A percentile compares a stretch with the other conserved stretches of the same genome.
Evolutionary conservation across 495 filamentous ascomycete species (phyloP).

Genomic region (Lasiosphaeris hirsuta): DNA sequence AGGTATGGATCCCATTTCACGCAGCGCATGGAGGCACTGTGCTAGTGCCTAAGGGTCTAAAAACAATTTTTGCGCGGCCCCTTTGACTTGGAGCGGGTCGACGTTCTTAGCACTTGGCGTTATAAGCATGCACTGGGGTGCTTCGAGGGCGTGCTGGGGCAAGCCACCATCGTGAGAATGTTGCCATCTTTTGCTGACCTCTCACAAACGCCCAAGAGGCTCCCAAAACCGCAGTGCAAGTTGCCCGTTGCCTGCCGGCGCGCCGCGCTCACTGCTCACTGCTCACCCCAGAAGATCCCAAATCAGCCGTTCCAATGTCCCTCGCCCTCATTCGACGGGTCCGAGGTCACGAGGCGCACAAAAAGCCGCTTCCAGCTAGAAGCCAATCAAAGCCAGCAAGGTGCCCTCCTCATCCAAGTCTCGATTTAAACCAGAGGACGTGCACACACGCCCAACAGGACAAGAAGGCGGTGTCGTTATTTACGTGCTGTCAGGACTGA

Average conservation of each 20-base stretch:
- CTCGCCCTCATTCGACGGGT: slow-evolving; percentile 17
- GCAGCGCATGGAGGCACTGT: not conserved
- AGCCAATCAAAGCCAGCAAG: not conserved
- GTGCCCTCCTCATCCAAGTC: not conserved
- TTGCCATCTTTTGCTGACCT: too few relatives aligned
- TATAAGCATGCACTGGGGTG: not conserved
- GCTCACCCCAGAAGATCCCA: slow-evolving; percentile 8
- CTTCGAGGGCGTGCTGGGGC: too few relatives aligned
- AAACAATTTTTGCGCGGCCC: slow-evolving; percentile 8
- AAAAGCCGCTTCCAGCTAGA: slow-evolving; percentile 10
- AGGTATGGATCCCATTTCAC: not conserved
- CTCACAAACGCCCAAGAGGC: too few relatives aligned
- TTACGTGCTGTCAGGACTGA: not conserved
- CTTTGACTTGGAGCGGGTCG: not conserved
- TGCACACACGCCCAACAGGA: too few relatives aligned
- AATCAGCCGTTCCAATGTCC: slow-evolving; percentile 16
- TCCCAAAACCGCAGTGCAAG: too few relatives aligned
- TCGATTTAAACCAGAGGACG: not conserved
- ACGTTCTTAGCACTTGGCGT: not conserved
- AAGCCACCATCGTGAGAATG: too few relatives aligned
- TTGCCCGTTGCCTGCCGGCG: slow-evolving; percentile 8
- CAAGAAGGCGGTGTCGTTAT: not conserved
- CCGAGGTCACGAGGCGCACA: slow-evolving; percentile 14
- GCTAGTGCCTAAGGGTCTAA: not conserved
- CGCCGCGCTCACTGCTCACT: not conserved